phyloP scores from a whole-genome alignment of 192 early-diverging fungal genomes.

The Anaeromyces robustus region DNA sequence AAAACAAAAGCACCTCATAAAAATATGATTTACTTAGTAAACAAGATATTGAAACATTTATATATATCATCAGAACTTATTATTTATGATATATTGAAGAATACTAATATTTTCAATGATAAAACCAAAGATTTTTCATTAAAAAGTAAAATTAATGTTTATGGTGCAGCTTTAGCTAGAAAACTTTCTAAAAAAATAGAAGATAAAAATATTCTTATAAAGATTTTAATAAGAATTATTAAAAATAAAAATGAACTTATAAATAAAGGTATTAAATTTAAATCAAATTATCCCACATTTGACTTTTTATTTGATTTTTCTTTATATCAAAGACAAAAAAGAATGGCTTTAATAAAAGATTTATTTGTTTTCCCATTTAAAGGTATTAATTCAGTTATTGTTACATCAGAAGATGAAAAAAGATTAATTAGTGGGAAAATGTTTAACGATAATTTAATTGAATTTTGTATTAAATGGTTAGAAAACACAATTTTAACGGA shows the following conservation, averaged over 20 bases:
- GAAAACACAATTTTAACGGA: not conserved
- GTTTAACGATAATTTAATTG: not conserved
- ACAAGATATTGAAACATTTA: not conserved
- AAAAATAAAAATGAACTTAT: not conserved
- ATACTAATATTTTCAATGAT: not conserved
- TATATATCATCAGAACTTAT: not conserved
- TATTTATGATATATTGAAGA: not conserved
- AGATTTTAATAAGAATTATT: not conserved
- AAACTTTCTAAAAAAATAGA: not conserved
- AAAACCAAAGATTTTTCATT: not conserved
- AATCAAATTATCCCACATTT: not conserved
- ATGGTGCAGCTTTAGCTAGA: not conserved
- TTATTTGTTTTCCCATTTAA: not conserved
- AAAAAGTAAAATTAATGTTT: not conserved
- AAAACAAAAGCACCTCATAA: not conserved
- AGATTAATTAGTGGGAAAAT: not conserved
- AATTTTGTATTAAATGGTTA: not conserved
- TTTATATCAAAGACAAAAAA: not conserved
- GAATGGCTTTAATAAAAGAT: not conserved
- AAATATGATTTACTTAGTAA: not conserved
- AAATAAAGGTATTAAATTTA: not conserved
- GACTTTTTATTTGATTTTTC: not conserved
- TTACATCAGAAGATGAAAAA: not conserved
- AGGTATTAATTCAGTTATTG: not conserved
- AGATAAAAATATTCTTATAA: not conserved